phyloP scores from a whole-genome alignment of 768 basidiomycete genomes.

The Mycena latifolia region DNA sequence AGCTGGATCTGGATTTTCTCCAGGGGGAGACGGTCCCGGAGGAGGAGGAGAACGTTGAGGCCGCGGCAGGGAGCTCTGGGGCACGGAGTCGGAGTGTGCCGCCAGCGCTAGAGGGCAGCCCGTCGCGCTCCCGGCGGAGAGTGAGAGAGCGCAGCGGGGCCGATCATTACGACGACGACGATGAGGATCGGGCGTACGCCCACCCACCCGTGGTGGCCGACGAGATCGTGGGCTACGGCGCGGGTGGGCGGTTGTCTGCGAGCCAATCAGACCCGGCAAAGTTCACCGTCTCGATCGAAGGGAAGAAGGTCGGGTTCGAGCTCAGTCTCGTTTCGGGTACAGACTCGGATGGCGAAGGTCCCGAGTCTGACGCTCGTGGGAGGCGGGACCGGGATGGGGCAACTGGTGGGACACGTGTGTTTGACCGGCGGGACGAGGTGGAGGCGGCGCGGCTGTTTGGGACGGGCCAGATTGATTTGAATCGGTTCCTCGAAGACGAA shows the following conservation, averaged over 20 bases:
- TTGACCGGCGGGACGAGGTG: slow-evolving; percentile 58
- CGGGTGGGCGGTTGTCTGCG: slow-evolving; percentile 68
- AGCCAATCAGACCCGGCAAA: slow-evolving; percentile 70
- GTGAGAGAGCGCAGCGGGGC: slow-evolving; percentile 16
- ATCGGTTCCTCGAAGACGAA: slow-evolving; percentile 75
- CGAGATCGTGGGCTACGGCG: slow-evolving; percentile 52
- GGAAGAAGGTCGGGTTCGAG: slow-evolving; percentile 74
- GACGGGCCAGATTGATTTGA: slow-evolving; percentile 72
- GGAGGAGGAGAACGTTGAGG: slow-evolving; percentile 42
- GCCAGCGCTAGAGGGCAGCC: slow-evolving; percentile 62
- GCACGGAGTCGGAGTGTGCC: slow-evolving; percentile 69
- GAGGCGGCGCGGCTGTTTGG: slow-evolving; percentile 71
- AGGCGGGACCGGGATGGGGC: slow-evolving; percentile 42
- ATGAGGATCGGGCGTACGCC: slow-evolving; percentile 54
- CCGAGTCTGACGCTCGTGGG: slow-evolving; percentile 35
- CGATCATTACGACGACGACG: slow-evolving; percentile 83
- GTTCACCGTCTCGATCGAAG: slow-evolving; percentile 76
- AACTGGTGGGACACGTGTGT: slow-evolving; percentile 37
- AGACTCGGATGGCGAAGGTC: slow-evolving; percentile 29
- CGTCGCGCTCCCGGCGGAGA: slow-evolving; percentile 38
- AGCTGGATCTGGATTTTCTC: slow-evolving; percentile 8
- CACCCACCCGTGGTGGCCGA: slow-evolving; percentile 41
- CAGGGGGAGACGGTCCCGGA: slow-evolving; percentile 35
- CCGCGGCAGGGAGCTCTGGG: slow-evolving; percentile 42
- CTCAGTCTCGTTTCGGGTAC: slow-evolving; percentile 68